Evolutionary conservation across 2,329 filamentous ascomycete genomes (phyloP).

Genomic region (Xylogone sp.): DNA sequence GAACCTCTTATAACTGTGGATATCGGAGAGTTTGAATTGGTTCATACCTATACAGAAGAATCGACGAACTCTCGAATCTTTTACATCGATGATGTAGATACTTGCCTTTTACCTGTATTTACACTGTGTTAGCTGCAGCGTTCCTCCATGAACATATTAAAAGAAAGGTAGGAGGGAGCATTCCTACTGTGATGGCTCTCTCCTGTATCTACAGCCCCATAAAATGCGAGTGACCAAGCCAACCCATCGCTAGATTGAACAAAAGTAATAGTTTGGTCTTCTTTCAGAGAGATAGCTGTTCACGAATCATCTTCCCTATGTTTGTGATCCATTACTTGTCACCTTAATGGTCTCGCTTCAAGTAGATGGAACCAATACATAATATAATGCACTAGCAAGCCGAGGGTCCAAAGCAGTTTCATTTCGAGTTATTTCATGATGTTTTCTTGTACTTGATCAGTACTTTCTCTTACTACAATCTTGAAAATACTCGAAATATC

Average conservation of each 20-base stretch:
- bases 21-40: slow-evolving; percentile 33
- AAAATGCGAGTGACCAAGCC: slow-evolving; percentile 33
- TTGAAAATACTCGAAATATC: too few species aligned
- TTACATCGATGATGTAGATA: slow-evolving; percentile 24
- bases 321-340: slow-evolving; percentile 25
- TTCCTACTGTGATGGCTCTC: slow-evolving; percentile 28
- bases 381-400: not conserved
- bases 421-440: too few species aligned
- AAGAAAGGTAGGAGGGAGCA: too few species aligned
- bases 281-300: slow-evolving; percentile 36
- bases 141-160: not conserved
- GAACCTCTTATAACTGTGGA: slow-evolving; percentile 30
- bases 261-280: slow-evolving; percentile 37
- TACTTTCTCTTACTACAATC: too few species aligned
- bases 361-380: not conserved
- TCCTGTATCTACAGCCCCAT: slow-evolving; percentile 35
- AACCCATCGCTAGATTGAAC: slow-evolving; percentile 37
- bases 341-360: not conserved
- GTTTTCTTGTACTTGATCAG: too few species aligned
- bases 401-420: too few species aligned
- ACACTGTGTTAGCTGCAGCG: not conserved
- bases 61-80: slow-evolving; percentile 35
- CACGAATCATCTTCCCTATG: slow-evolving; percentile 31
- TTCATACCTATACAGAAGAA: slow-evolving; percentile 34
- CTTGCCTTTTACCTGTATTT: slow-evolving; percentile 23